Evolutionary conservation across 2,329 filamentous ascomycete genomes (phyloP), one percentile per base, ranked within the genome.

Genomic region (Fusarium musae): DNA sequence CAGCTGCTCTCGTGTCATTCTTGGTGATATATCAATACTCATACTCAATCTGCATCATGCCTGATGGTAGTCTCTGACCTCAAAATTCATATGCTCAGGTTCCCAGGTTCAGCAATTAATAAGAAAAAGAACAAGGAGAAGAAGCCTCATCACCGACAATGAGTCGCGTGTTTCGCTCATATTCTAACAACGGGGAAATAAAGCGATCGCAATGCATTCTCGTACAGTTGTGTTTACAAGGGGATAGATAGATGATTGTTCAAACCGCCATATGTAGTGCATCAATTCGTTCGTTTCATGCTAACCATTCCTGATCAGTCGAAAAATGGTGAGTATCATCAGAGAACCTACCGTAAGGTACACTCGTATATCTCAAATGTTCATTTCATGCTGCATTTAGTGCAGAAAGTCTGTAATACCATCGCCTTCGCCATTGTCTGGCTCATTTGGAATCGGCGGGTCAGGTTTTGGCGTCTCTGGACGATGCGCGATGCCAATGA

Each of bases 401-500:
- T 56, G 42, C 43, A 67, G 46, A 61, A 77, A 81, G 61, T 81
- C 79, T 26, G 76, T 78, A 23, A 75, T 80, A 54, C 78, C 79
- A 52, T 80, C 79, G 30, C 79, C 79, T 58, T 80, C 79, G 42
- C 77, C 77, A 37, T 75, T 75, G 57, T 78, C 78, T 9, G 80
- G 79, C 66, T 79, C 79, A 36, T 72, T 74, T n/a, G 79, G 80
- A 40, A 78, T 66, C 40, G 80, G 79, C 40, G 77, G 74, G 16
- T 78, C 75, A 42, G 77, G 77, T 59, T 80, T 78, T 54, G 80
- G 80, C 34, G 80, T 81, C 67, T 80, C 79, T 34, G 79, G 79
- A 42, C 79, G 80, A 71, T 77, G 76, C 42, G 68, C 50, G 34
- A 75, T 46, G 36, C 30, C 37, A 40, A 58, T 28, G 40, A 70